phyloP scores from a whole-genome alignment of 1,284 basidiomycete species.

The Peniophora sp. region DNA sequence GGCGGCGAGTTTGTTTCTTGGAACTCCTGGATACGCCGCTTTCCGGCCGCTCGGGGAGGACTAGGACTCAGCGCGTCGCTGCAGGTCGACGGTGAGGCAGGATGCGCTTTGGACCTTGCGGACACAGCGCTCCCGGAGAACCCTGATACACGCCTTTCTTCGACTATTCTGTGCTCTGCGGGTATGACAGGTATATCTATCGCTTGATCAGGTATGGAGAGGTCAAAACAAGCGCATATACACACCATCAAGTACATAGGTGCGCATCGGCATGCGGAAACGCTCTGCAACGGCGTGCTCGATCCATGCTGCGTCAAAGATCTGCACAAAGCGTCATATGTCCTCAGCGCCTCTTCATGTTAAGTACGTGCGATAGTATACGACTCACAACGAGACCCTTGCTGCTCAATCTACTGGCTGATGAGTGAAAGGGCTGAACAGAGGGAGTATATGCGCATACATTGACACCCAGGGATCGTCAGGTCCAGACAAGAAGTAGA shows the following conservation, averaged over 20 bases:
- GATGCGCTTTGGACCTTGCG: no score
- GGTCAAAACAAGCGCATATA: background rate
- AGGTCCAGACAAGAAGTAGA: slow-evolving; percentile 7
- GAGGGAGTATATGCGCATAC: slow-evolving; percentile 2
- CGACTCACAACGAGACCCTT: slow-evolving; percentile 7
- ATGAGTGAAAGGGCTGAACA: background rate
- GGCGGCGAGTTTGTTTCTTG: no score
- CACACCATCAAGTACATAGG: slow-evolving; percentile 8
- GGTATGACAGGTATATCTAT: background rate
- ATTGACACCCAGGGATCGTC: slow-evolving; percentile 8
- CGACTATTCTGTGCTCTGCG: background rate
- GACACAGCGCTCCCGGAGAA: no score
- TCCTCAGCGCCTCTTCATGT: background rate
- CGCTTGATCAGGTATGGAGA: background rate
- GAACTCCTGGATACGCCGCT: no score
- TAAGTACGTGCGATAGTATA: background rate
- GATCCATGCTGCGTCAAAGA: slow-evolving; percentile 11
- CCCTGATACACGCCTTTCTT: no score
- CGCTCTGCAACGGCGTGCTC: slow-evolving; percentile 1
- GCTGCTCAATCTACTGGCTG: background rate
- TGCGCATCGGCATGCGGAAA: slow-evolving; percentile 4
- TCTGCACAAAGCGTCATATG: slow-evolving; percentile 1
- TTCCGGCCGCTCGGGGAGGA: no score
- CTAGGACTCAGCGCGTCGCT: no score
- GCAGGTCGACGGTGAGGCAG: no score